These are phyloP conservation scores for Ilex paraguariensis DNA, from an alignment of 305 asterid species.

Conservation along the genomic window DNA sequence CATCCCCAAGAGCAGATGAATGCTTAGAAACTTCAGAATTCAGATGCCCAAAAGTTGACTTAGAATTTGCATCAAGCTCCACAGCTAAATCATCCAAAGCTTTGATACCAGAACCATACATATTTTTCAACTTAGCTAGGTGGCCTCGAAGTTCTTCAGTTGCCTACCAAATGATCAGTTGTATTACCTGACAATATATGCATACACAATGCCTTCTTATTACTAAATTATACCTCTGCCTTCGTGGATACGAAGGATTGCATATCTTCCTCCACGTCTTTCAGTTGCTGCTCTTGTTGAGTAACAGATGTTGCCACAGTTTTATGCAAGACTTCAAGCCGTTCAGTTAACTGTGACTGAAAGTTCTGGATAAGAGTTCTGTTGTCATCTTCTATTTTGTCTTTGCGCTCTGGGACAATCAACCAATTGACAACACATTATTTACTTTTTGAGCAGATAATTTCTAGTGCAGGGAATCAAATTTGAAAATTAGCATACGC, in stretches of 20 bases:
- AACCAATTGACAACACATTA: conserved; percentile 2
- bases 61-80: conserved; percentile 71
- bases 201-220: conserved; percentile 5
- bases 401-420: conserved; percentile 76
- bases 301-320: conserved; percentile 86
- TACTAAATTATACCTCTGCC: conserved; percentile 52
- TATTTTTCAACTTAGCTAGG: conserved; percentile 62
- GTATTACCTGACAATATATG: background rate
- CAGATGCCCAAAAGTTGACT: conserved; percentile 61
- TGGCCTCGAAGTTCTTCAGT: conserved; percentile 77
- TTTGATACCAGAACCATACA: conserved; percentile 82
- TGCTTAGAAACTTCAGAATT: conserved; percentile 85
- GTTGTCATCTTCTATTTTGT: conserved; percentile 87
- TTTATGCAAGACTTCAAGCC: conserved; percentile 80
- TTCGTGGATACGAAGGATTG: conserved; percentile 86
- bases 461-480: background rate
- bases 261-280: conserved; percentile 98
- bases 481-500: conserved; percentile 25
- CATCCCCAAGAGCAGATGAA: conserved; percentile 82
- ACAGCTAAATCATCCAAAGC: conserved; percentile 75
- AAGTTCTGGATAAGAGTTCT: conserved; percentile 71
- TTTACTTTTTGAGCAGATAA: conserved; percentile 7
- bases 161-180: conserved; percentile 44
- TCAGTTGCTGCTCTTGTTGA: conserved; percentile 81
- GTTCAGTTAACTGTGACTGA: conserved; percentile 81